These are phyloP conservation scores for Alternaria sp. DNA, from an alignment of 2,329 filamentous ascomycete species.

Conservation along the genomic window DNA sequence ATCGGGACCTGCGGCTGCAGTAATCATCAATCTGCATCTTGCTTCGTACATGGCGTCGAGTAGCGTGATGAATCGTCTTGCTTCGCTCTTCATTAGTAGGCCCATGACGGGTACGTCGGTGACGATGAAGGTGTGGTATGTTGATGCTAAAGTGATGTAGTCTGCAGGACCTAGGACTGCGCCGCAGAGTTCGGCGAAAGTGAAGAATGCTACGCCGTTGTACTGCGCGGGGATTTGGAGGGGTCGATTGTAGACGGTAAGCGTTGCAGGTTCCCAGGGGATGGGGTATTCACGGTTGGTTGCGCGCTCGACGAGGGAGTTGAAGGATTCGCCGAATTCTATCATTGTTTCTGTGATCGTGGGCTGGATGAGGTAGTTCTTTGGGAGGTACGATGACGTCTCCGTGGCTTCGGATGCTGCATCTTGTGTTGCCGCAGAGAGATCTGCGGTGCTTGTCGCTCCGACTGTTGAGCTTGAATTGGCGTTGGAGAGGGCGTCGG, in stretches of 20 bases:
- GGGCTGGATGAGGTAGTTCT: conserved; percentile 48
- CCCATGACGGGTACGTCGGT: conserved; percentile 74
- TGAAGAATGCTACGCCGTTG: conserved; percentile 68
- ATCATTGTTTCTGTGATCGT: conserved; percentile 32
- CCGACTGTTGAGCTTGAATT: background rate
- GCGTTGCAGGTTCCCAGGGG: conserved; percentile 57
- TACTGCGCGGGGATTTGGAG: conserved; percentile 67
- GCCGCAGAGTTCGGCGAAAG: conserved; percentile 73
- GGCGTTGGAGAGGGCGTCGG: background rate
- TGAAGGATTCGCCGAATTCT: conserved; percentile 33
- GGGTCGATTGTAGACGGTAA: conserved; percentile 69
- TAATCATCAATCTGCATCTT: conserved; percentile 76
- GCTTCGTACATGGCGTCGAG: conserved; percentile 80
- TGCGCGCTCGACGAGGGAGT: conserved; percentile 33
- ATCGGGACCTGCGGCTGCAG: conserved; percentile 73
- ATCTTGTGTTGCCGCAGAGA: background rate
- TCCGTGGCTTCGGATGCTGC: background rate
- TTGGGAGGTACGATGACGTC: conserved; percentile 32
- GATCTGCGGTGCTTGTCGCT: background rate
- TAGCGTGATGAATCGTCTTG: conserved; percentile 79
- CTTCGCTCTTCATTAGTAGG: conserved; percentile 78
- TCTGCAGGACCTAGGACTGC: conserved; percentile 76
- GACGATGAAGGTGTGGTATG: conserved; percentile 79
- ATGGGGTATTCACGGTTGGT: conserved; percentile 46
- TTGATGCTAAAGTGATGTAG: conserved; percentile 82